Evolutionary conservation across 1,139 yeast species (phyloP), one percentile per base, ranked within the genome.

Genomic region (Blastobotrys malaysiensis): DNA sequence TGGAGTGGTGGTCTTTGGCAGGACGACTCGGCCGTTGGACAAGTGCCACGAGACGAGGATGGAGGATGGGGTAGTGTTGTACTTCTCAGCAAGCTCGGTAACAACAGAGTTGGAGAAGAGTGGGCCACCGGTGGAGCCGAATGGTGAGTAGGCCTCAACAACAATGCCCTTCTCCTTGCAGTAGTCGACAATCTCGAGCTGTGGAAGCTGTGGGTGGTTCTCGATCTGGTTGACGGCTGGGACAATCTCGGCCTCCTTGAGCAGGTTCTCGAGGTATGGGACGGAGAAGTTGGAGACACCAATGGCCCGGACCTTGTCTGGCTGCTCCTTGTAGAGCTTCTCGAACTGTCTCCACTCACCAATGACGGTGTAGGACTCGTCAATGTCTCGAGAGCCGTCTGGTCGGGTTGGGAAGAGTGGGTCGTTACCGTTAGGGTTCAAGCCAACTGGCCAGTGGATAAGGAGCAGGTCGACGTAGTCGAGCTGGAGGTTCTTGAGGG

Each of bases 361-460:
- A 58, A 82, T 70, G 62, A 77, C 80, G 64, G 77, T 73, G 81
- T 86, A 83, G 52, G 75, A 78, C 50, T 73, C 69, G 56, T 80
- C 75, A 52, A 74, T 62, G 55, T 77, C 78, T 45, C 73, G 67
- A n/a, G 75, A 65, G 20, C 83, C 83, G 55, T 77, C 79, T 16
- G 70, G 70, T 21, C 64, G 64, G 19, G 58, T 57, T 52, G 84
- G 83, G 52, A 75, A 59, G 36, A 67, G 58, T 45, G 74, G 68
- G 57, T 74, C 74, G 55, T 72, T 70, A 53, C 76, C 74, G 45
- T 71, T 70, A 48, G 74, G 74, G 63, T 69, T 72, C 56, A 81
- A 67, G 1, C 88, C 78, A 52, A 80, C 77, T 3, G 97, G 97
- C 96, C 96, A 89, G 73, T 91, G 97, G 66, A 88, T 79, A 68